These are phyloP conservation scores for Orbilia ellipsospora DNA, from an alignment of 2,329 filamentous ascomycete species.

Conservation along the genomic window DNA sequence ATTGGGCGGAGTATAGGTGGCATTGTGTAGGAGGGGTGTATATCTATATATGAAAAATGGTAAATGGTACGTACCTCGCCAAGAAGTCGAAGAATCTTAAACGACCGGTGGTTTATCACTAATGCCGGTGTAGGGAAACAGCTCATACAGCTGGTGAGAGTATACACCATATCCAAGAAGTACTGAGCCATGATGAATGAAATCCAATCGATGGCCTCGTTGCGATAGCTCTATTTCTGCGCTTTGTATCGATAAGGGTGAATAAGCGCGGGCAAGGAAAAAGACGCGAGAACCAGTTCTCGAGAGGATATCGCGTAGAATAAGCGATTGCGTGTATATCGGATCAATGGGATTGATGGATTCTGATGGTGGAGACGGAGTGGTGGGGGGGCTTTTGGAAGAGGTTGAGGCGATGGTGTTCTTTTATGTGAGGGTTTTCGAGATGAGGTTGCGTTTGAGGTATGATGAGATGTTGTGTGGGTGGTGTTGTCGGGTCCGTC, in stretches of 20 bases:
- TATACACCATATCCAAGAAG: slow-evolving; percentile 88
- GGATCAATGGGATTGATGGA: not conserved
- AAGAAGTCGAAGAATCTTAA: slow-evolving; percentile 92
- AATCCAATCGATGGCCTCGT: slow-evolving; percentile 6
- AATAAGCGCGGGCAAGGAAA: not conserved
- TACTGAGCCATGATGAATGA: slow-evolving; percentile 76
- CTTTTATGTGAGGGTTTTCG: slow-evolving; percentile 19
- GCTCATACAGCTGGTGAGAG: slow-evolving; percentile 91
- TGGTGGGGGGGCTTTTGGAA: not conserved
- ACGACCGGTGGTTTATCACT: slow-evolving; percentile 92
- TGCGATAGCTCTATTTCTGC: too few species aligned
- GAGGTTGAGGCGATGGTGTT: slow-evolving; percentile 21
- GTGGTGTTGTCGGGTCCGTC: slow-evolving; percentile 32
- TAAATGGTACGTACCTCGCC: slow-evolving; percentile 75
- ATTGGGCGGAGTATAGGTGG: not conserved
- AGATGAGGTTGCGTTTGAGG: slow-evolving; percentile 15
- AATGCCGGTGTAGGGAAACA: slow-evolving; percentile 96
- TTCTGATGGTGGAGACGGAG: not conserved
- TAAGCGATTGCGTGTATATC: not conserved
- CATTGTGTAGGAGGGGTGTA: not conserved
- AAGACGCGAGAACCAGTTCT: not conserved
- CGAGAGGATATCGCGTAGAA: not conserved
- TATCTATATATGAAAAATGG: slow-evolving; percentile 14
- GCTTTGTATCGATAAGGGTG: too few species aligned
- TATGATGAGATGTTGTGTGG: not conserved